Evolutionary conservation across 345 rosid species (phyloP).

Genomic region (Limnanthes douglasii): DNA sequence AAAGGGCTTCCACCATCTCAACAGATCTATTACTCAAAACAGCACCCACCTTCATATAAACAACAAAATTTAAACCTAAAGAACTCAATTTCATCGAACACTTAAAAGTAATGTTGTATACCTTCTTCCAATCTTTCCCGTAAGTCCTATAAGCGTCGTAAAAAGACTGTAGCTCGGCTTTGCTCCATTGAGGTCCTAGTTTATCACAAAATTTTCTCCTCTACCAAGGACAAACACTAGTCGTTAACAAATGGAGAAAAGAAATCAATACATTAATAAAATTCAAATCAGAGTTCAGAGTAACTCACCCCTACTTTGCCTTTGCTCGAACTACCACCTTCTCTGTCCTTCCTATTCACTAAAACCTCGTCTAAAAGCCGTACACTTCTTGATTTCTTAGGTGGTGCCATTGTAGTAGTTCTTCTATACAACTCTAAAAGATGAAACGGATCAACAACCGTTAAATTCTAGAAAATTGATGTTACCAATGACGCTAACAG

Average conservation of each 20-base stretch:
- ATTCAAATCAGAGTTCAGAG: conserved; percentile 2
- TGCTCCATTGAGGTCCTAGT: conserved; percentile 88
- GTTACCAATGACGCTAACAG: too few relatives aligned
- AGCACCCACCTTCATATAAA: conserved; percentile 46
- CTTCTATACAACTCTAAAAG: conserved; percentile 10
- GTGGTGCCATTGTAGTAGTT: conserved; percentile 45
- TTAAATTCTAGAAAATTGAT: too few relatives aligned
- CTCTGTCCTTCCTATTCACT: too few relatives aligned
- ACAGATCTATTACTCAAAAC: conserved; percentile 47
- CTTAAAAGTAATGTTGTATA: conserved; percentile 5
- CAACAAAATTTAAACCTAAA: conserved; percentile 1
- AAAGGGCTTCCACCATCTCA: conserved; percentile 93
- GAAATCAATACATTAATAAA: neutral
- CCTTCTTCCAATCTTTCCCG: conserved; percentile 93
- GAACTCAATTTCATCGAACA: neutral
- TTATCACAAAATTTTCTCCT: conserved; percentile 72
- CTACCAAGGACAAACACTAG: conserved; percentile 13
- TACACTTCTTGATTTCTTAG: conserved; percentile 63
- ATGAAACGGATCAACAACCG: neutral
- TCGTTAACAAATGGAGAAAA: conserved; percentile 5
- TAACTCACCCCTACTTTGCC: conserved; percentile 46
- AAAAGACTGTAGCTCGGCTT: conserved; percentile 72
- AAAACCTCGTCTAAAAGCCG: too few relatives aligned
- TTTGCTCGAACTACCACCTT: conserved; percentile 35
- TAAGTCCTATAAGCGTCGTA: conserved; percentile 73